Base-by-base conservation (phyloP, 805 yeast genomes). In the Sugiyamaella chiloensis region DNA sequence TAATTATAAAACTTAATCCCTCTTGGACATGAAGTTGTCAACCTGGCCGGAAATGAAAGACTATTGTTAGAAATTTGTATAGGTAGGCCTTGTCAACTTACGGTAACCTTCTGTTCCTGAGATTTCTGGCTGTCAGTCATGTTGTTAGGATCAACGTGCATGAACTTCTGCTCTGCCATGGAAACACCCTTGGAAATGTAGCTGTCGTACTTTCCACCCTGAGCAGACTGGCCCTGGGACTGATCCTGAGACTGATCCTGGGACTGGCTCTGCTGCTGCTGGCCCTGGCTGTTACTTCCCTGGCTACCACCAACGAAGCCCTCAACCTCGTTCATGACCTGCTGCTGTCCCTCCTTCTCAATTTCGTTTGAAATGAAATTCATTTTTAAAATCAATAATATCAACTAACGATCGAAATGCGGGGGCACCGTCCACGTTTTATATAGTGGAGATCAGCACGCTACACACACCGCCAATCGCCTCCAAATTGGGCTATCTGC, bases 101-200 rank as follows among this genome's bases (percentile, higher is more conserved):
- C 56, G 35, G 52, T 27, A 24, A 44, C 42, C 47, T 46, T 37
- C 40, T 48, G 34, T 37, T 47, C 47, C 21, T 41, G 45, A 27
- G 36, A 23, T 54, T 54, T 32, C 44, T 51, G 50, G 44, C 36
- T 20, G 23, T 45, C 52, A 4, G 51, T 20, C 48, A 49, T 29
- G 50, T 53, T 52, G 50, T 23, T 29, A 30, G 48, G 37, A 34
- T 53, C 55, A 31, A 47, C 36, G 42, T 52, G 36, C 20, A 54
- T 19, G 46, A 56, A 42, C 42, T 55, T 51, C 50, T 47, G 24
- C 48, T 57, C 58, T 20, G 52, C 54, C 42, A 46, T 47, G 30
- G 32, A 24, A 23, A 56, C 64, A 48, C 67, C 67, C 61, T 59
- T 56, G 56, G 52, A 51, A 56, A 59, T 57, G 58, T 62, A 59